Evolutionary conservation across 306 rosid species (phyloP).

Genomic region (Comarum palustre): DNA sequence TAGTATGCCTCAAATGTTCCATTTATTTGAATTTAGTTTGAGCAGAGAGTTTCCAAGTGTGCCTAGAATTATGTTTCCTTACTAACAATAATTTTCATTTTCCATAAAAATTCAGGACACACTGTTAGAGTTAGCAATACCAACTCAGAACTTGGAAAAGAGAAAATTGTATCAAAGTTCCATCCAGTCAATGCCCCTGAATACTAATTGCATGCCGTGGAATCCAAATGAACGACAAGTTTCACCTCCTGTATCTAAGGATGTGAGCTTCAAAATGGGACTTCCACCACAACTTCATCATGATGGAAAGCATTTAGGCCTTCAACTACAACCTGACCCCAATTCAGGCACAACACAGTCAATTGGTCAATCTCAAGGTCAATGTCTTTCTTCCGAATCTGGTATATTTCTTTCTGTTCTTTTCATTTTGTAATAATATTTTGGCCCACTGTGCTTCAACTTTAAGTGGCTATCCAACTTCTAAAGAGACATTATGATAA

Average conservation of each 20-base stretch:
- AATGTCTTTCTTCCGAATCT: slow-evolving; percentile 41
- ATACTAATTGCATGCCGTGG: slow-evolving; percentile 19
- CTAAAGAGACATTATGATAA: neutral
- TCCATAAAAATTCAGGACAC: slow-evolving; percentile 7
- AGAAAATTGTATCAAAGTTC: slow-evolving; percentile 6
- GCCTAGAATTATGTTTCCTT: neutral
- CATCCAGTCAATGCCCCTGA: slow-evolving; percentile 17
- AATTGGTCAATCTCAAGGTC: slow-evolving; percentile 35
- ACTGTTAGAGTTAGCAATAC: slow-evolving; percentile 21
- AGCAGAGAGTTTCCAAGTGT: neutral
- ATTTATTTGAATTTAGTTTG: neutral
- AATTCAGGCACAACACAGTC: slow-evolving; percentile 26
- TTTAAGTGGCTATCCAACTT: neutral
- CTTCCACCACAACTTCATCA: slow-evolving; percentile 21
- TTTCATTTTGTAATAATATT: neutral
- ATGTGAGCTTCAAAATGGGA: slow-evolving; percentile 18
- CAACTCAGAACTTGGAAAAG: slow-evolving; percentile 18
- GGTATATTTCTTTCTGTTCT: slow-evolving; percentile 22
- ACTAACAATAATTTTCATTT: neutral
- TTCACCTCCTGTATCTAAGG: slow-evolving; percentile 13
- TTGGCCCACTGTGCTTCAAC: neutral
- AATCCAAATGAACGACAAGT: slow-evolving; percentile 28
- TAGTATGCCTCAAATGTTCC: neutral
- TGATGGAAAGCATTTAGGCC: slow-evolving; percentile 30
- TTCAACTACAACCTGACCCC: slow-evolving; percentile 23